Percentiles rank a stretch among this genome's conserved stretches.
Evolutionary conservation across 2,329 filamentous ascomycete genomes (phyloP).

Genomic region (Colletotrichum sp.): DNA sequence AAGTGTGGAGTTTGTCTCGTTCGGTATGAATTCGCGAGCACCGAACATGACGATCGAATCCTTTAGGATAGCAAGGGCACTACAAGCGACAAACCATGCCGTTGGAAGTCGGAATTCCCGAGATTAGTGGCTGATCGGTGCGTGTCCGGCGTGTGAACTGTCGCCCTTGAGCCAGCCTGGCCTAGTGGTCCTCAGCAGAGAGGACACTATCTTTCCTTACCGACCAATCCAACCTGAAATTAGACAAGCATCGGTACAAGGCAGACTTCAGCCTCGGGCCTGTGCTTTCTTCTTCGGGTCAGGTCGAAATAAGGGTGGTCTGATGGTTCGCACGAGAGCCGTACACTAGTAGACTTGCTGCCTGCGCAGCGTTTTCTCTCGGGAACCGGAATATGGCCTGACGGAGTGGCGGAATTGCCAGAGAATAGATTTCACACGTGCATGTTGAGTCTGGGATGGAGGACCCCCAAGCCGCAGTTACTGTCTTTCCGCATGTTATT

Average conservation of each 20-base stretch:
- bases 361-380: neutral
- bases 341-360: neutral
- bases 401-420: neutral
- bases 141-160: slow-evolving; percentile 5
- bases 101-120: slow-evolving; percentile 9
- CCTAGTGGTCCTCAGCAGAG: neutral
- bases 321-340: neutral
- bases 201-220: neutral
- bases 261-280: slow-evolving; percentile 2
- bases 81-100: neutral
- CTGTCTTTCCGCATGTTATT: neutral
- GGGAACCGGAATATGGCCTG: neutral
- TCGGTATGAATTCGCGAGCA: neutral
- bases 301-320: neutral
- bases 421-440: neutral
- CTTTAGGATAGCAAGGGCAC: neutral
- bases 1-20: neutral
- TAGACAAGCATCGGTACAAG: neutral
- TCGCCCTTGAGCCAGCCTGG: neutral
- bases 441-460: neutral
- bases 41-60: neutral
- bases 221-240: neutral
- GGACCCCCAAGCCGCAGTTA: neutral
- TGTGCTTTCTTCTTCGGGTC: neutral
- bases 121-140: neutral